phyloP scores from a whole-genome alignment of 129 eudicot genomes.

The Erigeron canadensis region DNA sequence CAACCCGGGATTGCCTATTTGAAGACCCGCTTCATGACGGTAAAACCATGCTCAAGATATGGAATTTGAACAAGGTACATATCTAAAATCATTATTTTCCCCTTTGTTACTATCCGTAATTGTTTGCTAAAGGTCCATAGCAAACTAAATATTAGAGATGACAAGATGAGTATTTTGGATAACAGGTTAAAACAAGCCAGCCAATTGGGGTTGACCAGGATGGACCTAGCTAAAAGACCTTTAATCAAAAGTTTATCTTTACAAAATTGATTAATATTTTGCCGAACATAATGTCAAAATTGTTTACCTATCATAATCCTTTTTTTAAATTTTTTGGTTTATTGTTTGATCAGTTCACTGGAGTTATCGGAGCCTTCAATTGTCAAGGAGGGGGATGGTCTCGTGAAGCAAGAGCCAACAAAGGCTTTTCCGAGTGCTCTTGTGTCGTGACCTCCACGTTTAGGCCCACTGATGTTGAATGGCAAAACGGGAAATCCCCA shows the following conservation, averaged over 20 bases:
- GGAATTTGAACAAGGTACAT: constrained; percentile 84
- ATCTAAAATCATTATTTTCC: neutral
- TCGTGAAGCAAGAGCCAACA: constrained; percentile 60
- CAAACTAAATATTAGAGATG: too few relatives aligned
- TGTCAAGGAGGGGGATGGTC: constrained; percentile 98
- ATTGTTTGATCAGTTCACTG: constrained; percentile 51
- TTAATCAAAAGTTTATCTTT: too few relatives aligned
- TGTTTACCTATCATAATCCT: neutral
- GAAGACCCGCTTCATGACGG: constrained; percentile 89
- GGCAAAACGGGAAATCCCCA: constrained; percentile 55
- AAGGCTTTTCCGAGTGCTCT: constrained; percentile 54
- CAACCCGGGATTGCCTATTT: constrained; percentile 78
- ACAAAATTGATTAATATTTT: too few relatives aligned
- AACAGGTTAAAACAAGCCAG: too few relatives aligned
- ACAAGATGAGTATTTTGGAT: too few relatives aligned
- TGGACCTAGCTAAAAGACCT: too few relatives aligned
- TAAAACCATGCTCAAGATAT: constrained; percentile 88
- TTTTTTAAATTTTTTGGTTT: neutral
- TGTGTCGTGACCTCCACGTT: constrained; percentile 42
- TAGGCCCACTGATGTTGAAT: constrained; percentile 64
- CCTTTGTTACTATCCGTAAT: neutral
- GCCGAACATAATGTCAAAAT: too few relatives aligned
- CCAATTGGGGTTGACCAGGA: too few relatives aligned
- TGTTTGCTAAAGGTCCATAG: neutral
- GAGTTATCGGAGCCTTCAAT: constrained; percentile 83